Evolutionary conservation across 2,329 filamentous ascomycete species (phyloP).

Genomic region (Cladosporium sp.): DNA sequence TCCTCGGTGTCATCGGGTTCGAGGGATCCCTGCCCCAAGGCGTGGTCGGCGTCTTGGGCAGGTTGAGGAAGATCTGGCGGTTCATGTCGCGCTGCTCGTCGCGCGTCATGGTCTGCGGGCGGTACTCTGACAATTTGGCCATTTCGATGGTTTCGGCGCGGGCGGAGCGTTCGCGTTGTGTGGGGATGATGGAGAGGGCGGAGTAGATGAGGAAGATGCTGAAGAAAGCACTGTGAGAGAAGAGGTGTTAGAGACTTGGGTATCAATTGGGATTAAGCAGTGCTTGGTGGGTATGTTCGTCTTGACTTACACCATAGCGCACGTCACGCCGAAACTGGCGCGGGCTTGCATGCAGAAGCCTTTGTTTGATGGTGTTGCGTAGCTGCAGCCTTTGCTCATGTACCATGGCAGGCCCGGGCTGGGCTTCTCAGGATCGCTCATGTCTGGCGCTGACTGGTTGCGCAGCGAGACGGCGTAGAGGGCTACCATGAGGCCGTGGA

Average conservation of each 20-base stretch:
- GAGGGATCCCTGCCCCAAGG: slow-evolving; percentile 35
- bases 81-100: slow-evolving; percentile 61
- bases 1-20: slow-evolving; percentile 61
- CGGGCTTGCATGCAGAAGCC: slow-evolving; percentile 68
- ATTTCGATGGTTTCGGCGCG: slow-evolving; percentile 42
- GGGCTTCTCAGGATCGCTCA: slow-evolving; percentile 63
- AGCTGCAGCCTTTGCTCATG: slow-evolving; percentile 65
- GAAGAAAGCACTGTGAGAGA: slow-evolving; percentile 56
- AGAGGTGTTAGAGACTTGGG: slow-evolving; percentile 15
- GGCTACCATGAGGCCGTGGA: slow-evolving; percentile 58
- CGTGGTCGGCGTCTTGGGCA: slow-evolving; percentile 49
- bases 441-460: slow-evolving; percentile 72
- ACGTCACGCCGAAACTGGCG: slow-evolving; percentile 62
- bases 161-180: slow-evolving; percentile 33
- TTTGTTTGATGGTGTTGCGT: slow-evolving; percentile 50
- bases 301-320: slow-evolving; percentile 68
- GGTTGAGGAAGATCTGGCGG: slow-evolving; percentile 35
- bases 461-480: slow-evolving; percentile 68
- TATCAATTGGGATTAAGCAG: slow-evolving; percentile 2
- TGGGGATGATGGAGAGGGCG: slow-evolving; percentile 56
- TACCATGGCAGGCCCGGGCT: slow-evolving; percentile 71
- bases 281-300: background rate
- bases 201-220: slow-evolving; percentile 59
- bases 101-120: slow-evolving; percentile 47
- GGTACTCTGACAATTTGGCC: slow-evolving; percentile 53